These are phyloP conservation scores for Kregervanrija fluxuum DNA, from an alignment of 805 yeast species.

Conservation along the genomic window DNA sequence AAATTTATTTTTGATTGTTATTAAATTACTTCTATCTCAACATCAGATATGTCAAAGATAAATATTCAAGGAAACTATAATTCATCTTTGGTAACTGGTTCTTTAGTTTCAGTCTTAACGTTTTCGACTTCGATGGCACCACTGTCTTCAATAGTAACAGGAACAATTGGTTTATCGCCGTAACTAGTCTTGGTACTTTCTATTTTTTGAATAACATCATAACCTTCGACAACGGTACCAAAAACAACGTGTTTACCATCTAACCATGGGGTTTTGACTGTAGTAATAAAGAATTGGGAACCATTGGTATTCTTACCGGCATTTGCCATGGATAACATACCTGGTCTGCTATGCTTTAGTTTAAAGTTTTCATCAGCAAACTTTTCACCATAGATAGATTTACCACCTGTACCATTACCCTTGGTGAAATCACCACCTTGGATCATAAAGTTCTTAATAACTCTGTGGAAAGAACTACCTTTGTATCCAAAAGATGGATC, in stretches of 20 bases:
- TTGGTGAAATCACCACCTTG: slow-evolving; percentile 78
- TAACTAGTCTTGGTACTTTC: slow-evolving; percentile 64
- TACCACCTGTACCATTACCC: slow-evolving; percentile 68
- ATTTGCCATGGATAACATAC: slow-evolving; percentile 71
- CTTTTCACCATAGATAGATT: slow-evolving; percentile 61
- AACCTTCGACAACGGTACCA: slow-evolving; percentile 87
- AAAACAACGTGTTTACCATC: slow-evolving; percentile 94
- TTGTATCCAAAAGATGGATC: slow-evolving; percentile 60
- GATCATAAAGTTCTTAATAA: slow-evolving; percentile 65
- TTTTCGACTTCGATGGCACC: slow-evolving; percentile 50
- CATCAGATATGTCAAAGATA: no score
- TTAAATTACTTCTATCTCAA: no score
- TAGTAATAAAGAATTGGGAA: slow-evolving; percentile 92
- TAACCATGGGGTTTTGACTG: slow-evolving; percentile 86
- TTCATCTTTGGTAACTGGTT: slow-evolving; percentile 26
- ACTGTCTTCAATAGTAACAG: slow-evolving; percentile 55
- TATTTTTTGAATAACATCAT: slow-evolving; percentile 70
- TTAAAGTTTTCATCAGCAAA: slow-evolving; percentile 65
- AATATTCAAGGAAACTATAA: slow-evolving; percentile 14
- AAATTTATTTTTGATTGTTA: no score
- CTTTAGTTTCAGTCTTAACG: slow-evolving; percentile 13
- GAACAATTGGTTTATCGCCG: slow-evolving; percentile 66
- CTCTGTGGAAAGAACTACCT: slow-evolving; percentile 63
- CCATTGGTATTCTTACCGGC: slow-evolving; percentile 81
- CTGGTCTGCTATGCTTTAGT: slow-evolving; percentile 63